Evolutionary conservation across 352 stramenopile species (phyloP), one percentile per base, ranked within the genome.

Genomic region (Lagenidium sp.): DNA sequence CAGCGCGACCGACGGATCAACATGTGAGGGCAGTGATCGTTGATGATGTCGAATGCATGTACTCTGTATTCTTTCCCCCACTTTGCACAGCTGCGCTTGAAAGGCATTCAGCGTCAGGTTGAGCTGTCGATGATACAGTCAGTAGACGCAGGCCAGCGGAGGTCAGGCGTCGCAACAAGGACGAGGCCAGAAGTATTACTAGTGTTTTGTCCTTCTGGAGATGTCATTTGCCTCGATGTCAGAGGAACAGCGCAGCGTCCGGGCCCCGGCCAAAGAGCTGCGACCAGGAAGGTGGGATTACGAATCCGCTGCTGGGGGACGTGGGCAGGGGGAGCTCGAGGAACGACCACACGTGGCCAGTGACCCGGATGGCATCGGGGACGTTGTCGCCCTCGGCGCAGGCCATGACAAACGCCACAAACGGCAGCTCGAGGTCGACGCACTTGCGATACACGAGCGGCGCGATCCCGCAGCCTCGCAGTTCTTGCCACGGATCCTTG

Each of bases 321-420:
- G 8, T 39, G 3, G 26, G 21, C 0, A 63, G 15, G 6, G 53
- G 24, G 21, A 63, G 41, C 24, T 63, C 50, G 36, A 87, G 44
- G 35, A 71, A 83, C 4, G 52, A 50, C 3, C 69, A 56, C 29
- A 87, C 47, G 21, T 80, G 60, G n/a, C 57, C 63, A 11, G 72
- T 52, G 55, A 89, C 68, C 4, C 59, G 60, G 16, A 63, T 55
- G 6, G 79, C 79, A 18, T 92, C 76, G 0, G 71, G 71, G 4
- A 92, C 73, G 50, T 92, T 92, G 55, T 92, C 73, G 8, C 79
- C 79, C 52, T 92, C 79, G 0, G 79, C 65, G 38, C 76, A 89
- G 13, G 68, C 62, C 63, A 89, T 71, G 29, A 92, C 40, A 36
- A 82, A 68, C 22, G 69, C 65, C 6, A 84, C 60, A 18, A 82